Evolutionary conservation across 192 early-diverging fungal genomes (phyloP), one percentile per base, ranked within the genome.

Genomic region (Dispira simplex): DNA sequence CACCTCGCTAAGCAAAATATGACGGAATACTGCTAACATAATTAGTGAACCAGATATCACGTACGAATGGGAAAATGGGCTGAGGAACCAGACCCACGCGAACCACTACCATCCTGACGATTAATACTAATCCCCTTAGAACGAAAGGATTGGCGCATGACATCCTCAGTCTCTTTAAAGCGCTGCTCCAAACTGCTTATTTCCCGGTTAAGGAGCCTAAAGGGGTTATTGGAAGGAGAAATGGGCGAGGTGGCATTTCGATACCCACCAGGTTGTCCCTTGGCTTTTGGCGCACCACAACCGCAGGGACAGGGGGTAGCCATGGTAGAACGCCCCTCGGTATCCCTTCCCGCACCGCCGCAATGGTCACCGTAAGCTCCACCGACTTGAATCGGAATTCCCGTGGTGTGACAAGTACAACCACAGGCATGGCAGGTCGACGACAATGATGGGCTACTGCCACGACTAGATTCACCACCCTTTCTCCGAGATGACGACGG

Each of bases 131-230:
- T 20, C 49, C 20, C 21, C 20, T 27, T 20, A 3, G 55, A 26
- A 4, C 21, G 55, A 16, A 27, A 60, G 28, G 58, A 60, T 18
- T 44, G 11, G 5, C 58, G 58, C 58, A 60, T 60, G 58, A 18
- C 26, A 18, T 60, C 39, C 16, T 60, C 58, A 8, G 58, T 60
- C 43, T 60, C 58, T 27, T 43, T 27, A 27, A 60, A 60, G 16
- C 58, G 58, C 43, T 60, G 26, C 43, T 60, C 58, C 11, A 60
- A 44, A 44, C 58, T 60, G 27, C 39, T 18, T 32, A 60, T 60
- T 21, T 60, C 58, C 1, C 58, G 58, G 58, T 44, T 60, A 11
- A 60, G 21, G 13, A 60, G 39, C 8, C 21, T 43, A 21, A 60
- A 60, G 39, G 58, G 58, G 13, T 60, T 60, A 13, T 60, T 44